Evolutionary conservation across 768 basidiomycete species (phyloP), one percentile per base, ranked within the genome.

Genomic region (Aureoboletus auriporus): DNA sequence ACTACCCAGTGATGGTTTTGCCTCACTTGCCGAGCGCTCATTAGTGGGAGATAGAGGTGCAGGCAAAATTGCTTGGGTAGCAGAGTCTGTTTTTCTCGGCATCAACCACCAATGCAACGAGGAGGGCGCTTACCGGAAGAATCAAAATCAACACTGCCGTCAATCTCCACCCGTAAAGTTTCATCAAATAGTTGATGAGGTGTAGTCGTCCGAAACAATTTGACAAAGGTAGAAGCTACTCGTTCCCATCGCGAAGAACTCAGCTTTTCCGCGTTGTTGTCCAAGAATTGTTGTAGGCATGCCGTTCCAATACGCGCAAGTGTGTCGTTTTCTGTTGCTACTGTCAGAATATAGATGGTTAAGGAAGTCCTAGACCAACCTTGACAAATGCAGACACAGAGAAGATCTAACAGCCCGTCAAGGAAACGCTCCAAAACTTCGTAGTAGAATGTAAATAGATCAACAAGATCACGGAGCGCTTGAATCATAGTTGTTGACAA

Each of bases 401-500:
- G 70, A 28, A 99, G 72, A 59, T 98, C 95, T 55, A 99, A 66
- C 12, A 99, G 71, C n/a, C 93, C 91, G 60, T 98, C 96, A 34
- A 98, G 73, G 67, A 89, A 89, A 33, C 89, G 80, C 56, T 93
- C 90, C 59, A 99, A 67, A 13, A 84, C 91, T 44, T 90, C 86
- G 63, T 97, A 98, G 72, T 93, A 93, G 70, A 84, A 90, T 2
- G 96, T 94, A 65, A 94, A 99, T 17, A 99, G 79, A 62, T 95
- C 92, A 50, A 99, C 89, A 52, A 98, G 76, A 67, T 97, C 89
- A 39, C 96, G 83, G 39, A 99, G 77, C 1, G 96, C 96, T 63
- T 97, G 93, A 42, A 98, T 96, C 89, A 99, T 93, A 3, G 96
- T 99, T 12, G 96, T 96, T 23, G 93, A 97, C 39, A 99, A 69